A percentile compares a stretch with the other conserved stretches of the same genome.
phyloP scores from a whole-genome alignment of 164 flowering plant species.

The Tetracentron sinense region DNA sequence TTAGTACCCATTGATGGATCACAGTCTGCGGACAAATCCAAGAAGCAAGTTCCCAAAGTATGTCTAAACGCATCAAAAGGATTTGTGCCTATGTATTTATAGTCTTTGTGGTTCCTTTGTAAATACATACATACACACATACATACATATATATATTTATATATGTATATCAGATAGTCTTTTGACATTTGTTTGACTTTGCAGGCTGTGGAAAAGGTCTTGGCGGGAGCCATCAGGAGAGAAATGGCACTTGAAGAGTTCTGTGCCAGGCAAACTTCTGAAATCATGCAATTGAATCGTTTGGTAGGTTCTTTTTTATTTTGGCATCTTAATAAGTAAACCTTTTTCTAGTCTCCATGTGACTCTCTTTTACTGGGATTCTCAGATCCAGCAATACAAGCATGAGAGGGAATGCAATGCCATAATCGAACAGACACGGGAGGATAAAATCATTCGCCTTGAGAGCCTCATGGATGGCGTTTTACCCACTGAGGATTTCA shows the following conservation, averaged over 20 bases:
- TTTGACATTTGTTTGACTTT: not conserved
- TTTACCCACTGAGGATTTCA: conserved; percentile 76
- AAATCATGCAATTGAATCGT: conserved; percentile 83
- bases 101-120: too few relatives aligned
- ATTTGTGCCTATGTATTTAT: not conserved
- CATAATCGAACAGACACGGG: conserved; percentile 73
- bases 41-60: conserved; percentile 79
- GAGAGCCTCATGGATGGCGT: conserved; percentile 97
- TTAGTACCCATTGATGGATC: conserved; percentile 57
- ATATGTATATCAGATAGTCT: too few relatives aligned
- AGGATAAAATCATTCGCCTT: conserved; percentile 89
- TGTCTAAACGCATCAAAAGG: conserved; percentile 17
- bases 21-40: conserved; percentile 48
- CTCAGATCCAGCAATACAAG: conserved; percentile 89
- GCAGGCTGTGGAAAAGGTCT: conserved; percentile 94
- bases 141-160: not conserved
- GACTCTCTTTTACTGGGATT: not conserved
- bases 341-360: not conserved
- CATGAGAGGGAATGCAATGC: conserved; percentile 98
- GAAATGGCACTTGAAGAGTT: conserved; percentile 95
- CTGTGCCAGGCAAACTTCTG: conserved; percentile 74
- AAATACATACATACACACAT: too few relatives aligned
- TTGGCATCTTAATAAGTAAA: not conserved
- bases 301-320: conserved; percentile 46
- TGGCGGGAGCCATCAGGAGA: conserved; percentile 93